Evolutionary conservation across 2,329 filamentous ascomycete species (phyloP), one percentile per base, ranked within the genome.

Genomic region (Nigrograna mackinnonii): DNA sequence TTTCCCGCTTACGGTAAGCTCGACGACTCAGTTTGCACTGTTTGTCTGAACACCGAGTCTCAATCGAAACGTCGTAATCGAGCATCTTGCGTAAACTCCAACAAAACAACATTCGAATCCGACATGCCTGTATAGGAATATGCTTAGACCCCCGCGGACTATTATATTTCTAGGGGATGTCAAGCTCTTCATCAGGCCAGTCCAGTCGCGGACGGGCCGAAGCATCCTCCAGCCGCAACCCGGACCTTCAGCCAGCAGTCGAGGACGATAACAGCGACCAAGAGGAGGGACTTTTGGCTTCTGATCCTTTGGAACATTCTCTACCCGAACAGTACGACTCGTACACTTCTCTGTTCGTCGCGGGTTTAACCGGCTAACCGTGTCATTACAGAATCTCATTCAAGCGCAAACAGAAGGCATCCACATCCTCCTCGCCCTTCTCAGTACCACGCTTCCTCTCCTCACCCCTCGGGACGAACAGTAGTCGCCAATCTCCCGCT

Each of bases 321-420:
- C 60, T 79, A 22, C 68, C 71, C 41, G 74, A 79, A 26, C 63
- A 63, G 71, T 73, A 63, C 17, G 55, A 21, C 36, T 22, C 9
- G 9, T 22, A 21, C n/a, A 5, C 17, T 17, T 17, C 7, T 2
- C 11, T 18, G n/a, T 14, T 20, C 18, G 18, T 22, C 33, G 6
- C 19, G 13, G 18, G 6, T 16, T 13, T 16, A 30, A 13, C n/a
- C 17, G 49, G 18, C 54, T 40, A 52, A 44, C 35, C 11, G 11
- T 22, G 11, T 9, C 5, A 5, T 17, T 14, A 5, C 32, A 75
- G 72, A 20, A 69, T 87, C 39, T 86, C 85, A 22, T 90, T 89
- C 72, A 89, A 89, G 73, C 83, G 86, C 60, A 85, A 82, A 50
- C 78, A 82, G 54, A 85, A 77, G 47, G 53, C 60, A 72, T 39